Evolutionary conservation across 139 green algal species (phyloP).

Genomic region (Chlamydomonas incerta): DNA sequence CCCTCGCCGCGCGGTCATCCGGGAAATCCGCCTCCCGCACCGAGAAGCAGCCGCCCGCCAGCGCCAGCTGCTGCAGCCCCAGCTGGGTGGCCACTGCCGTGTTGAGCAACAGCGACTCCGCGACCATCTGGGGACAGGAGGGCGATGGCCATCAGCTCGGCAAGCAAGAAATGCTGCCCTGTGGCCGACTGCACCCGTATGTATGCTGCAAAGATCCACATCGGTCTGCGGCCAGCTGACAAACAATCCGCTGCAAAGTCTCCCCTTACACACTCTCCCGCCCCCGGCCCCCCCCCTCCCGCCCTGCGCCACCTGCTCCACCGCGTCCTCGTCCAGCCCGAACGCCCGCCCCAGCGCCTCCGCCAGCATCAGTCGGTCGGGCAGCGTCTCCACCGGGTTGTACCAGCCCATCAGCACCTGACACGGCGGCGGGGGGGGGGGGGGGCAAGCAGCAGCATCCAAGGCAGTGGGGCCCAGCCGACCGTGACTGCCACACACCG

Average conservation of each 20-base stretch:
- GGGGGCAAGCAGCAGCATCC: no score
- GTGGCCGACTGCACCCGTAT: not conserved
- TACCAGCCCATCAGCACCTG: constrained; percentile 28
- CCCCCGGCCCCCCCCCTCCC: no score
- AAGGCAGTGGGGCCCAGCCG: not conserved
- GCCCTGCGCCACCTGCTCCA: constrained; percentile 45
- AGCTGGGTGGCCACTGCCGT: constrained; percentile 17
- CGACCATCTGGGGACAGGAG: not conserved
- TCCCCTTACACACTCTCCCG: no score
- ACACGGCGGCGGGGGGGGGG: not conserved
- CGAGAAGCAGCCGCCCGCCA: not conserved
- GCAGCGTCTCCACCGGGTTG: constrained; percentile 4
- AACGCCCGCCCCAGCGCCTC: constrained; percentile 35
- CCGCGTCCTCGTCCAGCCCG: constrained; percentile 20
- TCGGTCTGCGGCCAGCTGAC: no score
- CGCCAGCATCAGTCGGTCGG: not conserved
- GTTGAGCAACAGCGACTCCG: constrained; percentile 31
- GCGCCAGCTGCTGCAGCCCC: constrained; percentile 15
- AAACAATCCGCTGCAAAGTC: no score
- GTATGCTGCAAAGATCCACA: no score
- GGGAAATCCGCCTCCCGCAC: constrained; percentile 5
- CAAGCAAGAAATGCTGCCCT: not conserved
- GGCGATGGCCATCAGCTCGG: no score
- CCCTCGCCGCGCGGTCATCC: not conserved
- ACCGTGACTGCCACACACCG: not conserved